Percentiles rank a stretch among this genome's conserved stretches.
Conservation (phyloP, 2,329 filamentous ascomycete species). For the Microcera coccophila region DNA sequence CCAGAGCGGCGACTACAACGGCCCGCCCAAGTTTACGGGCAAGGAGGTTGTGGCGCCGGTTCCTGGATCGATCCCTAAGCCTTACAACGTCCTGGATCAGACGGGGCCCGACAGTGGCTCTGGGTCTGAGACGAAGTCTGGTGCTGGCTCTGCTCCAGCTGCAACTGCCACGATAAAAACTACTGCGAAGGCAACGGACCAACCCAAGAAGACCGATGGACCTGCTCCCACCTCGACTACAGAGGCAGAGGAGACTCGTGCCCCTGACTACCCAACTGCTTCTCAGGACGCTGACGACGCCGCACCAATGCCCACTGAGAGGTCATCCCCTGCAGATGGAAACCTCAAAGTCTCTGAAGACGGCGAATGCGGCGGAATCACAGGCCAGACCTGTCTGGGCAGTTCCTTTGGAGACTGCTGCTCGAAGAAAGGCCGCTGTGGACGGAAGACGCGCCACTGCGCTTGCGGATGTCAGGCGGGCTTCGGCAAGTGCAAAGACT, state of each 20-base stretch:
- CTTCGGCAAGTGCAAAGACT: conserved; percentile 34
- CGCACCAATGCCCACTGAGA: conserved; percentile 13
- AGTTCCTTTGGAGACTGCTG: conserved; percentile 43
- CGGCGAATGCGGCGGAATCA: conserved; percentile 38
- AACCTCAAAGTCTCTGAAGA: conserved; percentile 34
- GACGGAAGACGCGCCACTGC: conserved; percentile 34
- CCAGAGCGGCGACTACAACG: conserved; percentile 39
- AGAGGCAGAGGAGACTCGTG: neutral
- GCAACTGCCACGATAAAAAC: conserved; percentile 8
- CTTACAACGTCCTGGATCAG: conserved; percentile 23
- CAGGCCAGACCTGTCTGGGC: conserved; percentile 40
- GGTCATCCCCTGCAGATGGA: conserved; percentile 9
- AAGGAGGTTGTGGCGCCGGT: conserved; percentile 29
- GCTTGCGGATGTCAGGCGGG: conserved; percentile 34
- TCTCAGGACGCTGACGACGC: conserved; percentile 10
- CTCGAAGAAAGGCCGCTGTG: conserved; percentile 39
- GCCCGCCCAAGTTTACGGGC: conserved; percentile 45
- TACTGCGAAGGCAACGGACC: conserved; percentile 8
- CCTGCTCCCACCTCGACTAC: conserved; percentile 3
- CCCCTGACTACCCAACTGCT: conserved; percentile 1
- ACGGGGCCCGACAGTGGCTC: conserved; percentile 13
- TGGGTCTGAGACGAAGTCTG: conserved; percentile 9
- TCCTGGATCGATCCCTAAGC: conserved; percentile 33
- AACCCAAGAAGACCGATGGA: no score
- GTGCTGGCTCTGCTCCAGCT: neutral